Base-by-base conservation (phyloP, 768 basidiomycete genomes). In the Termitomyces sp. region DNA sequence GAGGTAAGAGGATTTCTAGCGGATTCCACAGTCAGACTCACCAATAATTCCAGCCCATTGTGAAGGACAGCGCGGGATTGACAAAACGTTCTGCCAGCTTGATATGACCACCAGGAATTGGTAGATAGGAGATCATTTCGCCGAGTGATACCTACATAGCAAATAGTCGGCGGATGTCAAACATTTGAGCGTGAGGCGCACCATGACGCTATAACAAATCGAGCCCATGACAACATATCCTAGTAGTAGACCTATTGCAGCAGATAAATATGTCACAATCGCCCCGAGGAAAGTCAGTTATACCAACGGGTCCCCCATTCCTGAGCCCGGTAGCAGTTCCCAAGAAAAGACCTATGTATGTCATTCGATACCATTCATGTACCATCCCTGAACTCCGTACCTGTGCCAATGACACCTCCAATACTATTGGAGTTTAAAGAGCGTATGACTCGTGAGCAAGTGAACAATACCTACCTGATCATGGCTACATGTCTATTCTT, bases 41-140 rank as follows among this genome's bases (percentile, higher is more conserved):
- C 79, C 76, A 77, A 62, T 79, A 80, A 59, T 79, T 80, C 78
- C 77, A 80, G 36, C 79, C 79, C 79, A 80, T 76, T 0, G 78
- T 72, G 59, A 81, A 79, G 2, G 88, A 87, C 59, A 90, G 74
- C 1, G 88, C 86, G 16, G 83, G 86, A 59, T 90, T 82, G 8
- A 93, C 86, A 64, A 93, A 94, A 33, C 91, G 87, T 67, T 87
- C 90, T 0, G 91, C 86, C 18, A 93, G 72, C 59, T 78, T 89
- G 70, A 92, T 91, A 63, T 92, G 90, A 2, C 82, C 91, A 57
- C 91, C 91, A 28, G 88, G 79, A 51, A 93, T 78, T 0, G 91
- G 91, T 5, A 93, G 78, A 69, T 78, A 92, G 0, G 90, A 83
- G 47, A 92, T 66, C 90, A 89, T 88, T 72, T 88, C 86, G 8